Evolutionary conservation across 306 rosid species (phyloP), one percentile per base, ranked within the genome.

Genomic region (Trichosanthes cucumerina): DNA sequence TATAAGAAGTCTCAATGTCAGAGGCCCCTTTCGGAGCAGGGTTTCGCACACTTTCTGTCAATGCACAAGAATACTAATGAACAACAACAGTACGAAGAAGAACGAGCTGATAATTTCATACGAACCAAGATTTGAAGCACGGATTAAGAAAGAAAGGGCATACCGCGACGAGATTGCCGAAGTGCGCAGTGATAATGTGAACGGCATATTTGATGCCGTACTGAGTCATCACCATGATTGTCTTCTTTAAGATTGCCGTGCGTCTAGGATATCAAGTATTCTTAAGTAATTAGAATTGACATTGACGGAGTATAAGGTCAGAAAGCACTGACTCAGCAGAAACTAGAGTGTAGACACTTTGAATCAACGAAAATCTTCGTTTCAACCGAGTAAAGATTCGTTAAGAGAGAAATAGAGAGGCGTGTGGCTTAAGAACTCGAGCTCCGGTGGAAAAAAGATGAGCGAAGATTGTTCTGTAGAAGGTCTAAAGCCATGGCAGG

Each of bases 161-260:
- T 87, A 94, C 98, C 24, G 93, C 85, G 66, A 95, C 97, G 79
- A 88, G 84, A 60, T 82, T 91, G 70, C 97, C 98, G 88, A 95
- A 95, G 91, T 91, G 92, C 6, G 84, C 84, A 86, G 92, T 85
- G 81, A 92, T 85, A 53, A 95, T 85, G 70, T 91, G 93, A 8
- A 91, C 85, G 80, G 96, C 90, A 46, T 86, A 81, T 78, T 89
- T 88, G 87, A 91, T 75, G 81, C 97, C 97, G 83, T 83, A 81
- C 81, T 80, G 87, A 4, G 88, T 65, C 81, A 65, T 83, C 97
- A 87, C 86, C 53, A 59, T 80, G 59, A 4, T 46, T 70, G 6
- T 5, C 56, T 44, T 13, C 56, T 44, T 26, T 7, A 34, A 2
- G 50, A 68, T 47, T 49, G 7, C 8, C 5, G 60, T 28, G 26